Evolutionary conservation across 768 basidiomycete species (phyloP).

Genomic region (Sporobolomyces roseus): DNA sequence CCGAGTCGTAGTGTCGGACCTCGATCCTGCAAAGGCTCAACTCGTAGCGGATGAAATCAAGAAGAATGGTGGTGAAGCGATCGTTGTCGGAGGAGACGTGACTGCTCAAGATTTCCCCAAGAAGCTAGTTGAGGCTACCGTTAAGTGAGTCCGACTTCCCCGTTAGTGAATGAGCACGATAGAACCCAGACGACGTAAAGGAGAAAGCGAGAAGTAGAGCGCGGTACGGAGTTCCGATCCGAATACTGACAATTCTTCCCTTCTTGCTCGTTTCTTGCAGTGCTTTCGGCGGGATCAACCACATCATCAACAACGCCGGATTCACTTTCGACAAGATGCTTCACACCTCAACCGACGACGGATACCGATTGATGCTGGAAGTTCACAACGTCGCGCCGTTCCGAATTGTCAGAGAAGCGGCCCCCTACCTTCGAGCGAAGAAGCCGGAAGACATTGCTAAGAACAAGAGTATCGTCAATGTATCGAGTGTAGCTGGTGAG

Average conservation of each 20-base stretch:
- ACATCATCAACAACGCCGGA: slow-evolving; percentile 76
- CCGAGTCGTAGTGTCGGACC: slow-evolving; percentile 81
- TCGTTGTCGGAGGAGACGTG: slow-evolving; percentile 73
- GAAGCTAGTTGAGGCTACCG: slow-evolving; percentile 68
- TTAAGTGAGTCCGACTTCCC: slow-evolving; percentile 55
- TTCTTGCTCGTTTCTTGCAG: slow-evolving; percentile 48
- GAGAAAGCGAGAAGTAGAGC: not conserved
- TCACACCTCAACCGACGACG: slow-evolving; percentile 64
- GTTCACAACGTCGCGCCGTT: slow-evolving; percentile 84
- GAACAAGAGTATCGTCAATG: slow-evolving; percentile 66
- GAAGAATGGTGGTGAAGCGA: slow-evolving; percentile 65
- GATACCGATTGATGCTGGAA: slow-evolving; percentile 74
- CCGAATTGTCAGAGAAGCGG: slow-evolving; percentile 75
- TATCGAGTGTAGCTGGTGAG: slow-evolving; percentile 59
- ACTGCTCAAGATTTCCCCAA: slow-evolving; percentile 80
- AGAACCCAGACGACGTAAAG: too few species aligned
- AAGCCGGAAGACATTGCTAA: slow-evolving; percentile 57
- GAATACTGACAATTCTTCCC: not conserved
- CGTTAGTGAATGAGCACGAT: too few species aligned
- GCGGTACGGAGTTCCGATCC: not conserved
- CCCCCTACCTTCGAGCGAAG: slow-evolving; percentile 75
- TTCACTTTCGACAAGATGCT: slow-evolving; percentile 87
- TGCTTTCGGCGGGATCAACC: slow-evolving; percentile 78
- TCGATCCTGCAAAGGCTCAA: slow-evolving; percentile 65
- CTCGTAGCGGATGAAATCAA: slow-evolving; percentile 70